Conservation (phyloP, 176 grass and related monocot genomes). For the Paspalum notatum region DNA sequence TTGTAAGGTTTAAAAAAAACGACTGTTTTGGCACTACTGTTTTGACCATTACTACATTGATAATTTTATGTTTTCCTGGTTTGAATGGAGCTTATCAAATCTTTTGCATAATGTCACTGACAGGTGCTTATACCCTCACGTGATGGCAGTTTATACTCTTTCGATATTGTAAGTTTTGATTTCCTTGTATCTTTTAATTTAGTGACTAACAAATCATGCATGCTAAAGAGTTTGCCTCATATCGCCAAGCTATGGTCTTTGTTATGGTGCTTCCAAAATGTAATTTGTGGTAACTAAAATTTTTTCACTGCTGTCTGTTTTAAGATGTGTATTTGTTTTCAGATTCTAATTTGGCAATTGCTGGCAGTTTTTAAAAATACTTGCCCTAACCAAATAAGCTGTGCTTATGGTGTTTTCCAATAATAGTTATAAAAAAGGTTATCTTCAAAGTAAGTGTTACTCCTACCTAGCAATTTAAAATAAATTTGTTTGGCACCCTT, state of each 20-base stretch:
- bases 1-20: slow-evolving; percentile 13
- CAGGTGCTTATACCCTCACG: slow-evolving; percentile 75
- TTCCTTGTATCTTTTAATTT: slow-evolving; percentile 11
- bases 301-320: not conserved
- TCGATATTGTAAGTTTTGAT: slow-evolving; percentile 68
- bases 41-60: not conserved
- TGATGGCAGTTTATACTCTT: slow-evolving; percentile 83
- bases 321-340: not conserved
- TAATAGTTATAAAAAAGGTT: not conserved
- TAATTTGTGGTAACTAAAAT: not conserved
- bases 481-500: not conserved
- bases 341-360: slow-evolving; percentile 21
- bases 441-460: slow-evolving; percentile 10
- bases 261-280: not conserved
- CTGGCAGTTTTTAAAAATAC: not conserved
- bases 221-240: slow-evolving; percentile 10
- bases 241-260: not conserved
- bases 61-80: not conserved
- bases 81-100: slow-evolving; percentile 26
- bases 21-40: not conserved
- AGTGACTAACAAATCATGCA: not conserved
- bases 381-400: not conserved
- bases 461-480: not conserved
- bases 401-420: not conserved
- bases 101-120: slow-evolving; percentile 38